Percentiles rank a stretch among this genome's conserved stretches.
Evolutionary conservation across 495 filamentous ascomycete species (phyloP).

Genomic region (Xylaria venustula): DNA sequence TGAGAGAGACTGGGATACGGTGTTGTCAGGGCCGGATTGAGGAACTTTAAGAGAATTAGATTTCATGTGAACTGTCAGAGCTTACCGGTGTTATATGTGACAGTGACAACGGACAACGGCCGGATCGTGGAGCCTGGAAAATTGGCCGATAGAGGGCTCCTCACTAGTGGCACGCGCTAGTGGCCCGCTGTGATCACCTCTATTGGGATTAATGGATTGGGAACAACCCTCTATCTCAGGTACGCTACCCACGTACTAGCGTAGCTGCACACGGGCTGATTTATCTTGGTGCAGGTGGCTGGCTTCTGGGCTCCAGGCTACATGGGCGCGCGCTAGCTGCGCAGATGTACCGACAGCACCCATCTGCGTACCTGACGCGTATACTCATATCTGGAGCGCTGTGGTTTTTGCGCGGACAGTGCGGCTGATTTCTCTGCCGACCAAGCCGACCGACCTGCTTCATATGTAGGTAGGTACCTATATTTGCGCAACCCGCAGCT

Average conservation of each 20-base stretch:
- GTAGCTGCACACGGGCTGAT: too few relatives aligned
- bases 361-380: too few relatives aligned
- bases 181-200: not conserved
- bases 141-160: not conserved
- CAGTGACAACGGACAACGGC: not conserved
- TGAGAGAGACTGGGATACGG: not conserved
- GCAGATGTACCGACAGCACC: not conserved
- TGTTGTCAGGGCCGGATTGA: not conserved
- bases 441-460: slow-evolving; percentile 7
- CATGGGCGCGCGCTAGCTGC: not conserved
- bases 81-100: not conserved
- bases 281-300: not conserved
- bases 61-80: not conserved
- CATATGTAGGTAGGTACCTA: too few relatives aligned
- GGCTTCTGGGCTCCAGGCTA: not conserved
- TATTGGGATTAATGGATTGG: not conserved
- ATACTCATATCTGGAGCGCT: too few relatives aligned
- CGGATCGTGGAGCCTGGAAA: not conserved
- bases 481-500: too few relatives aligned
- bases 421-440: slow-evolving; percentile 3
- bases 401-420: not conserved
- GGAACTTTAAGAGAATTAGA: not conserved
- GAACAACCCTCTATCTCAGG: too few relatives aligned
- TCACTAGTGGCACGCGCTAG: slow-evolving; percentile 1
- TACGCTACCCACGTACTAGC: too few relatives aligned